A percentile compares a stretch with the other conserved stretches of the same genome.
phyloP scores from a whole-genome alignment of 768 basidiomycete species.

The Russula sp. region DNA sequence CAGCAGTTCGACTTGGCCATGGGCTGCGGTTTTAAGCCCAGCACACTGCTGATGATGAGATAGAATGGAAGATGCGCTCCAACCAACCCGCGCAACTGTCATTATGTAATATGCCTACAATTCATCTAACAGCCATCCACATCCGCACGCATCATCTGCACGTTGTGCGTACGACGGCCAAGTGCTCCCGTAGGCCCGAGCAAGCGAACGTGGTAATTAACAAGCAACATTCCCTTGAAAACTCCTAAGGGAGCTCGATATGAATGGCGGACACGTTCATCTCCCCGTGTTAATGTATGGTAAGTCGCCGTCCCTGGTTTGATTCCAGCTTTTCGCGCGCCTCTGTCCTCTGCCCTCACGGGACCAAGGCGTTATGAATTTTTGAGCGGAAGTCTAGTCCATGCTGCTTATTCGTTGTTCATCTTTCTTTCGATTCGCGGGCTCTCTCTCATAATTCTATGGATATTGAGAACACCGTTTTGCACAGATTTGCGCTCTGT shows the following conservation, averaged over 20 bases:
- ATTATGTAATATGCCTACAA: not conserved
- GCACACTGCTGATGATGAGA: not conserved
- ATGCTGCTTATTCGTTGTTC: not conserved
- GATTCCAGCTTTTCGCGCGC: not conserved
- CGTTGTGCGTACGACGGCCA: not conserved
- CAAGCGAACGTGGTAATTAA: not conserved
- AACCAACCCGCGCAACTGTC: not conserved
- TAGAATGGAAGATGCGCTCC: not conserved
- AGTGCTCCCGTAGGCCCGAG: not conserved
- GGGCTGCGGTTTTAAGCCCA: not conserved
- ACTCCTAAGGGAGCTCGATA: not conserved
- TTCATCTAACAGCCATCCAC: not conserved
- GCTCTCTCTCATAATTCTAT: not conserved
- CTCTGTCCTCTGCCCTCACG: not conserved
- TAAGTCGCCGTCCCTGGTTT: constrained; percentile 3
- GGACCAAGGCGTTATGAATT: not conserved
- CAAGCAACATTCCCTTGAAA: not conserved
- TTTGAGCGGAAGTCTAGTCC: not conserved
- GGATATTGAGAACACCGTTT: not conserved
- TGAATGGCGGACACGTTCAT: not conserved
- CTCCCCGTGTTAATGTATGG: not conserved
- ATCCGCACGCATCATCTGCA: not conserved
- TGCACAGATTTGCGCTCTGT: not conserved
- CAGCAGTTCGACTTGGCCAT: not conserved
- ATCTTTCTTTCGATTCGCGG: not conserved